Base-by-base conservation (phyloP, 208 protist genomes). In the Crithidia sp. region DNA sequence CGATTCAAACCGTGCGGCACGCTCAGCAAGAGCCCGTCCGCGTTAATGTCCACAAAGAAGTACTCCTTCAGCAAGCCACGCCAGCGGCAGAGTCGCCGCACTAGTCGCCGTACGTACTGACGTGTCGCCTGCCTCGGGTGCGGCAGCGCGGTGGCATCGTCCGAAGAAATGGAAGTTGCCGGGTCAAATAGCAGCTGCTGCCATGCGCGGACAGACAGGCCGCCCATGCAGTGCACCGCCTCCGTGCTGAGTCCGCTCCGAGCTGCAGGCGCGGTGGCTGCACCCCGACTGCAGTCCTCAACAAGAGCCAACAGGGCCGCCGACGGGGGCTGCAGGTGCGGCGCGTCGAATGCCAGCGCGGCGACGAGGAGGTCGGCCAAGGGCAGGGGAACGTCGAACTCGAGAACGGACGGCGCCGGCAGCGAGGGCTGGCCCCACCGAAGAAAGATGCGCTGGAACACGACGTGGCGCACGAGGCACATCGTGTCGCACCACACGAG, bases 381-480 rank as follows among this genome's bases (percentile, higher is more conserved):
- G 3, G 58, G 71, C 44, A 83, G 58, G 40, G 88, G 85, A 1
- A 72, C 61, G 13, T 71, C 62, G 43, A 93, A 79, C 37, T 71
- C 54, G 12, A 95, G 47, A 16, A 79, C 60, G 2, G 88, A 74
- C 19, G 79, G 71, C 37, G 79, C 65, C 2, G 82, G 83, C 19
- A 92, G 69, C 5, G 81, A 75, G 2, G 87, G 77, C 45, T 85
- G 74, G 2, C 71, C 76, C 89, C 90, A 97, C 57, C 85, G 88
- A 52, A 92, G 69, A 64, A 97, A 94, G 57, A 95, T 85, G 59
- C 87, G 88, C 67, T 95, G 92, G 58, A 88, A 95, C 28, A 89
- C 86, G 8, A 89, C 88, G 55, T 86, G 73, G 10, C 82, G 82
- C 52, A 87, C 85, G 2, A 93, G 66, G 9, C 74, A 72, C 54